phyloP scores from a whole-genome alignment of 2,329 filamentous ascomycete species.

The Trichoderma afroharzianum region DNA sequence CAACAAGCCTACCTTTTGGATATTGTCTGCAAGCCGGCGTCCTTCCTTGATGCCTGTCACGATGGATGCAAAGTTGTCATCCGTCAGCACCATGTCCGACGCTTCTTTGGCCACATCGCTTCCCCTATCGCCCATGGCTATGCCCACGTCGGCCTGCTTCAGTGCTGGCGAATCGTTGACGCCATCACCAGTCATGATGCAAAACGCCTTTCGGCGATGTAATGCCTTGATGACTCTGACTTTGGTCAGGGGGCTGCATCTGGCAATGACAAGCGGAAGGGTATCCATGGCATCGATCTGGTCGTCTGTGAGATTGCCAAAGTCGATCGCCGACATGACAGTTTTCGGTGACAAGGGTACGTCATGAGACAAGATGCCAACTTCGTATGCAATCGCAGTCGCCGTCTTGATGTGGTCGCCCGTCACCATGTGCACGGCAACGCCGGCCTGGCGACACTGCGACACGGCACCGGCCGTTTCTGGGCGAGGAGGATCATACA shows the following conservation, averaged over 20 bases:
- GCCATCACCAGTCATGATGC: conserved; percentile 72
- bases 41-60: conserved; percentile 70
- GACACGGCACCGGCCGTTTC: conserved; percentile 61
- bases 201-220: conserved; percentile 63
- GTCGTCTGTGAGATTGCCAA: conserved; percentile 58
- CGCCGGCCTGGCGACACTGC: conserved; percentile 57
- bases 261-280: conserved; percentile 64
- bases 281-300: conserved; percentile 59
- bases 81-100: conserved; percentile 81
- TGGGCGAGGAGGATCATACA: conserved; percentile 68
- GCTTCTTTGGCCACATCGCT: conserved; percentile 76
- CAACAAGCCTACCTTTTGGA: conserved; percentile 58
- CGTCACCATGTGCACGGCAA: conserved; percentile 67
- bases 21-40: conserved; percentile 67
- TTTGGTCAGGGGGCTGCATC: conserved; percentile 68
- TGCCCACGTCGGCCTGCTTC: conserved; percentile 70
- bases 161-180: conserved; percentile 73
- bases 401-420: conserved; percentile 67
- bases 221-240: conserved; percentile 75
- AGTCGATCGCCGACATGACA: conserved; percentile 60
- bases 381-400: conserved; percentile 61
- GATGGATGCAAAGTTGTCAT: conserved; percentile 84
- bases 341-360: conserved; percentile 38
- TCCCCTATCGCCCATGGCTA: conserved; percentile 69
- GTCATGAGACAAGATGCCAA: conserved; percentile 53